Conservation (phyloP, 208 protist species). For the Trypanosoma rangeli region DNA sequence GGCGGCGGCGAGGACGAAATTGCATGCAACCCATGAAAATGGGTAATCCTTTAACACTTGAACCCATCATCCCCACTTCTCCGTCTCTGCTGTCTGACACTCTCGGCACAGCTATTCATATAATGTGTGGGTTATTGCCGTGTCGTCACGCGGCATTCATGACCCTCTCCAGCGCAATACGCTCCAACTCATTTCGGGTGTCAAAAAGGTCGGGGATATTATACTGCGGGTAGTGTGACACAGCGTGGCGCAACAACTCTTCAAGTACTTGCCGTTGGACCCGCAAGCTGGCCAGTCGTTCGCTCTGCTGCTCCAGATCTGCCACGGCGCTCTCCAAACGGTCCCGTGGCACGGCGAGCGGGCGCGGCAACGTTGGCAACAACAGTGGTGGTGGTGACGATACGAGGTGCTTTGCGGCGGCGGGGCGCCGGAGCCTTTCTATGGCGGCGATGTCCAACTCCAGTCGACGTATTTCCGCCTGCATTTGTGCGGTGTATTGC, state of each 20-base stretch:
- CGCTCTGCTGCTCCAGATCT: not conserved
- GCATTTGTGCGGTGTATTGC: not conserved
- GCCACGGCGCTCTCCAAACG: not conserved
- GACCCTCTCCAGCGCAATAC: slow-evolving; percentile 8
- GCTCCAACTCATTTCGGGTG: not conserved
- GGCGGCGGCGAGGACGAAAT: not conserved
- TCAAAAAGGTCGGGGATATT: not conserved
- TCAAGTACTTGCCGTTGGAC: slow-evolving; percentile 1
- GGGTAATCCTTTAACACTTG: no score
- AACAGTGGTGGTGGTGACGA: not conserved
- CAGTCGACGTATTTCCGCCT: slow-evolving; percentile 3
- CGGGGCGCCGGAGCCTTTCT: not conserved
- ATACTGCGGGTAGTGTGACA: slow-evolving; percentile 1
- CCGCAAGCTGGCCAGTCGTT: not conserved
- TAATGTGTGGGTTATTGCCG: not conserved
- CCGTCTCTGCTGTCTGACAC: not conserved
- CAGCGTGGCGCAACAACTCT: slow-evolving; percentile 3
- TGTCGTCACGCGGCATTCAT: not conserved
- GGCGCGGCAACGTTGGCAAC: not conserved
- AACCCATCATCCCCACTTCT: not conserved
- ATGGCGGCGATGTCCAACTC: not conserved
- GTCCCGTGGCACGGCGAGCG: not conserved
- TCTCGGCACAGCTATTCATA: not conserved
- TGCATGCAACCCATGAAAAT: no score
- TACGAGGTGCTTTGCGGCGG: not conserved